phyloP scores from a whole-genome alignment of 83 land plant species.

The Picea abies region DNA sequence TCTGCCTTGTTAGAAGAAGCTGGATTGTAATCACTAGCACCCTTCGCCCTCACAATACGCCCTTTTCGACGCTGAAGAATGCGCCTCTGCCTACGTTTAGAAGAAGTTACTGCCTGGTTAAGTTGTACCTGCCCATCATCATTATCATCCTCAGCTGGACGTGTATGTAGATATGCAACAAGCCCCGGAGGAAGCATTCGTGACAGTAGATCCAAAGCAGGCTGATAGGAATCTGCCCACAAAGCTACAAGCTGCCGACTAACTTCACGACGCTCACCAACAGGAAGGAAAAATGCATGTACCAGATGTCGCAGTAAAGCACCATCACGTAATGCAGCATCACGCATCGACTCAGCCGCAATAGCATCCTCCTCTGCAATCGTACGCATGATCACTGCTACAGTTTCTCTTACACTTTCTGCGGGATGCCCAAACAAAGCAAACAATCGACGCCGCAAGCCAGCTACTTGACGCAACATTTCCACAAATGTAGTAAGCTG shows the following conservation, averaged over 20 bases:
- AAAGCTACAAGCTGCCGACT: conserved; percentile 98
- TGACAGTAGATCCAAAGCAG: conserved; percentile 93
- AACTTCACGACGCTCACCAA: conserved; percentile 94
- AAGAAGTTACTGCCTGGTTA: conserved; percentile 43
- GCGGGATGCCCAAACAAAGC: conserved; percentile 99
- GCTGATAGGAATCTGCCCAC: conserved; percentile 99
- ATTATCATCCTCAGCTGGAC: conserved; percentile 52
- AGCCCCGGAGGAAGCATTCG: conserved; percentile 98
- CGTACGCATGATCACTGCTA: conserved; percentile 98
- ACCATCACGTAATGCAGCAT: conserved; percentile 98
- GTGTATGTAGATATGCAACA: conserved; percentile 97
- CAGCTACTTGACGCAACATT: conserved; percentile 96
- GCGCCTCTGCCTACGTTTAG: conserved; percentile 73
- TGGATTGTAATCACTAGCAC: conserved; percentile 31
- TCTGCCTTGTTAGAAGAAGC: conserved; percentile 24
- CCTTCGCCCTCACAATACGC: conserved; percentile 34
- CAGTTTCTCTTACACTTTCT: conserved; percentile 93
- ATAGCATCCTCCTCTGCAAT: conserved; percentile 99
- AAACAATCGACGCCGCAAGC: conserved; percentile 87
- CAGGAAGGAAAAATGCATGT: conserved; percentile 90
- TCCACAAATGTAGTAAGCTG: conserved; percentile 94
- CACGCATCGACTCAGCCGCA: conserved; percentile 99
- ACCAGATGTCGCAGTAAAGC: conserved; percentile 91
- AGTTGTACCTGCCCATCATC: conserved; percentile 40
- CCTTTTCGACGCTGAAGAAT: conserved; percentile 84